Conservation (phyloP, 805 yeast genomes). For the Lipomyces chichibuensis region DNA sequence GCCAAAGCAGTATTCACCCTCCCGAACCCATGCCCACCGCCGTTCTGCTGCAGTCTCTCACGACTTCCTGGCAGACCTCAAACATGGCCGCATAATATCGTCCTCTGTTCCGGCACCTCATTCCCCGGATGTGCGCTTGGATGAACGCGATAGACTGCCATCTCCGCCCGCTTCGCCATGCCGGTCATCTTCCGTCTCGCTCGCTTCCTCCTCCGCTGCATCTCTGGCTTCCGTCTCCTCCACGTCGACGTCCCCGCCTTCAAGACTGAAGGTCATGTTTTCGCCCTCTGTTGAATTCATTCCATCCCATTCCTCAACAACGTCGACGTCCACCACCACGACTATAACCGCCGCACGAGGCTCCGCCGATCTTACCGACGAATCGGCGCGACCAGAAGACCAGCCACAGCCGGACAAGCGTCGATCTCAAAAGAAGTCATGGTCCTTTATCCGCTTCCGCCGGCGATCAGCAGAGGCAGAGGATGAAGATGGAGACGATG, state of each 20-base stretch:
- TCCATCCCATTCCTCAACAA: slow-evolving; percentile 34
- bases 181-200: slow-evolving; percentile 25
- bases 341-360: slow-evolving; percentile 18
- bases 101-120: not conserved
- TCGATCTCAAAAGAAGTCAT: slow-evolving; percentile 46
- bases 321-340: slow-evolving; percentile 35
- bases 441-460: slow-evolving; percentile 45
- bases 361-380: not conserved
- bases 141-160: not conserved
- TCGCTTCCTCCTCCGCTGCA: slow-evolving; percentile 20
- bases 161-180: slow-evolving; percentile 25
- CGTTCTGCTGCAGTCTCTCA: slow-evolving; percentile 89
- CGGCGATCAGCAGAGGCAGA: slow-evolving; percentile 18
- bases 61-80: slow-evolving; percentile 60
- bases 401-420: slow-evolving; percentile 26
- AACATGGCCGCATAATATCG: slow-evolving; percentile 8
- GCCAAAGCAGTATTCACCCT: not conserved
- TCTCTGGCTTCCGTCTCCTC: slow-evolving; percentile 31
- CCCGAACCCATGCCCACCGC: slow-evolving; percentile 65
- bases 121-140: not conserved
- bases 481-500: slow-evolving; percentile 28
- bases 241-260: slow-evolving; percentile 26
- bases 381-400: slow-evolving; percentile 13
- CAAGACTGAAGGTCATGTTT: slow-evolving; percentile 35
- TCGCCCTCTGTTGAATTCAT: slow-evolving; percentile 36